phyloP scores from a whole-genome alignment of 192 early-diverging fungal genomes.

The Tieghemiomyces parasiticus region DNA sequence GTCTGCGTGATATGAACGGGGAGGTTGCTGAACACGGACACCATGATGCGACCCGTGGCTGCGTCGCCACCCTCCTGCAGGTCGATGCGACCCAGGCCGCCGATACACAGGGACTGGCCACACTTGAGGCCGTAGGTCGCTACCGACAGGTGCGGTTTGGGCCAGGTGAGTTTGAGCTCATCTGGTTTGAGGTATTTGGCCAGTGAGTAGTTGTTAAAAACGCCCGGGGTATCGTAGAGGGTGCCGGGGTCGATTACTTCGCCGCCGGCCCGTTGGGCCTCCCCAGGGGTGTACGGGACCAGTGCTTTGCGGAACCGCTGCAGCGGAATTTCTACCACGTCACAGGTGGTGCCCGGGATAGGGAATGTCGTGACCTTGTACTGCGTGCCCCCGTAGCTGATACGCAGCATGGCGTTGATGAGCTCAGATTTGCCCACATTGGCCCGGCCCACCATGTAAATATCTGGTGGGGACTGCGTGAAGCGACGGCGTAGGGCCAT shows the following conservation, averaged over 20 bases:
- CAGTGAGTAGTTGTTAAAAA: constrained; percentile 37
- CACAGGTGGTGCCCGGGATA: constrained; percentile 63
- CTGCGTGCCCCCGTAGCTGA: constrained; percentile 25
- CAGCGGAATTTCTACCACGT: constrained; percentile 38
- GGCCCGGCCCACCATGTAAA: constrained; percentile 55
- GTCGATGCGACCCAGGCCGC: constrained; percentile 42
- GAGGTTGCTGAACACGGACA: constrained; percentile 37
- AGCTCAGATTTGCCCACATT: constrained; percentile 70
- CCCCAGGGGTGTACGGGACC: too few species aligned
- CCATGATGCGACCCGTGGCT: constrained; percentile 30
- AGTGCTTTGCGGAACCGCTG: constrained; percentile 31
- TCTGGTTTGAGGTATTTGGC: constrained; percentile 28
- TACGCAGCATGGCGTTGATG: constrained; percentile 43
- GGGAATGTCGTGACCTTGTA: constrained; percentile 41
- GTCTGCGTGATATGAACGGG: constrained; percentile 42
- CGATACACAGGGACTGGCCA: constrained; percentile 37
- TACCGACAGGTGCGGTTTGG: constrained; percentile 27
- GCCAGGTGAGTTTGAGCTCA: constrained; percentile 32
- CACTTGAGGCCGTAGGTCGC: constrained; percentile 35
- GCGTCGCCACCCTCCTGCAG: constrained; percentile 24
- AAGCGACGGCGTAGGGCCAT: constrained; percentile 18
- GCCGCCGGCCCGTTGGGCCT: too few species aligned
- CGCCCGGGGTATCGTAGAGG: constrained; percentile 46
- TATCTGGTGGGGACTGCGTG: constrained; percentile 27
- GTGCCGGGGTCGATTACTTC: constrained; percentile 20